A percentile compares a stretch with the other conserved stretches of the same genome.
Conservation (phyloP, 306 rosid genomes). For the Senna tora region DNA sequence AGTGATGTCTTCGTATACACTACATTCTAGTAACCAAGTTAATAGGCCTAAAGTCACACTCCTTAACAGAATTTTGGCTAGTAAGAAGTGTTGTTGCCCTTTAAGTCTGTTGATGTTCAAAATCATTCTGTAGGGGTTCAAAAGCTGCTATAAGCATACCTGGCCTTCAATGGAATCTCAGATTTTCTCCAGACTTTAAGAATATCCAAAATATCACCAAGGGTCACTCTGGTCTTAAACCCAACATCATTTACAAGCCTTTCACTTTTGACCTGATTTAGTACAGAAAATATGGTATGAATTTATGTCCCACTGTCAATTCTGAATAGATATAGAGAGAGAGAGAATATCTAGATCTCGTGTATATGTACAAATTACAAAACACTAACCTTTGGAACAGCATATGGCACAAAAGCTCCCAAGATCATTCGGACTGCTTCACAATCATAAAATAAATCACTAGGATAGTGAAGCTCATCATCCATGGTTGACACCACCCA, state of each 20-base stretch:
- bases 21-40: too few relatives aligned
- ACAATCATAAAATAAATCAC: constrained; percentile 74
- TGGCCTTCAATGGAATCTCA: constrained; percentile 61
- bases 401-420: constrained; percentile 79
- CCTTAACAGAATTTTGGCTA: neutral
- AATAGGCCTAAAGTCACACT: too few relatives aligned
- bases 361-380: constrained; percentile 13
- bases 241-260: constrained; percentile 69
- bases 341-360: neutral
- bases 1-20: too few relatives aligned
- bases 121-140: neutral
- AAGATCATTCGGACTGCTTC: constrained; percentile 73
- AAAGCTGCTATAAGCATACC: constrained; percentile 49
- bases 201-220: constrained; percentile 65
- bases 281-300: constrained; percentile 14
- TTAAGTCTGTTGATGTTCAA: neutral
- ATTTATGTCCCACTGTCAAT: neutral
- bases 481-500: constrained; percentile 80
- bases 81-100: neutral
- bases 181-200: constrained; percentile 66
- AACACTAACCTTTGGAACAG: constrained; percentile 85
- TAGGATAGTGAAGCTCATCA: constrained; percentile 72
- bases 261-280: constrained; percentile 72
- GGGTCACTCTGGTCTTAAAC: constrained; percentile 76
- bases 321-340: neutral